Percentiles rank a stretch among this genome's conserved stretches.
Conservation (phyloP, 2,329 filamentous ascomycete species). For the Fusarium chaquense region DNA sequence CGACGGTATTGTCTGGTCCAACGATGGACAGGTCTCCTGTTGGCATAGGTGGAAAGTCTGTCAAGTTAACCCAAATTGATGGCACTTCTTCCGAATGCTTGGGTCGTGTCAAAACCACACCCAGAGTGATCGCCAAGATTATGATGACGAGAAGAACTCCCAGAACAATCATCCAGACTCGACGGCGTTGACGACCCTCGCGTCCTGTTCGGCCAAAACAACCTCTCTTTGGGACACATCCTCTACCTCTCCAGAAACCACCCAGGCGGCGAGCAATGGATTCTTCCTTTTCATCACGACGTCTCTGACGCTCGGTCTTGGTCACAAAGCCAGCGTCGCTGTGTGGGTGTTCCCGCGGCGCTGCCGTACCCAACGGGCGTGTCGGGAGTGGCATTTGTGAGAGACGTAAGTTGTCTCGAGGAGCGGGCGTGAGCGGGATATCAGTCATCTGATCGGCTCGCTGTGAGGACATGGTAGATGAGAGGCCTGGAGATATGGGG, state of each 20-base stretch:
- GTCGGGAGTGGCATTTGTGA: constrained; percentile 55
- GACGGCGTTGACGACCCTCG: constrained; percentile 72
- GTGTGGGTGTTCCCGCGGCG: constrained; percentile 59
- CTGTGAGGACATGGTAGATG: constrained; percentile 71
- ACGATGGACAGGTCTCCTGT: constrained; percentile 85
- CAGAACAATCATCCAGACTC: constrained; percentile 68
- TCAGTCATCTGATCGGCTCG: constrained; percentile 71
- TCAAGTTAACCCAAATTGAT: constrained; percentile 84
- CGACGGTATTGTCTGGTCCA: constrained; percentile 73
- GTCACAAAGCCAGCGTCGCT: constrained; percentile 57
- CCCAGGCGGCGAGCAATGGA: constrained; percentile 67
- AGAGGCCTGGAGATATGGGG: constrained; percentile 71
- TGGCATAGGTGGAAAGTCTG: constrained; percentile 86
- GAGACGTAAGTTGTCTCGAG: constrained; percentile 33
- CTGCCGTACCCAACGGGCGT: constrained; percentile 59
- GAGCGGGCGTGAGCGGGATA: constrained; percentile 65
- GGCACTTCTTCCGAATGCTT: constrained; percentile 46
- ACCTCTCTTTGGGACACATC: constrained; percentile 71
- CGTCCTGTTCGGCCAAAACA: constrained; percentile 73
- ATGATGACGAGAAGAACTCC: constrained; percentile 66
- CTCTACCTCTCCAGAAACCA: constrained; percentile 74
- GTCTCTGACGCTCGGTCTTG: constrained; percentile 64
- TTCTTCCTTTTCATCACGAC: constrained; percentile 75
- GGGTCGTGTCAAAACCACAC: constrained; percentile 63
- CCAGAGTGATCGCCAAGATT: constrained; percentile 68